phyloP scores from a whole-genome alignment of 176 grass and related monocot genomes.

The Raddia guianensis region DNA sequence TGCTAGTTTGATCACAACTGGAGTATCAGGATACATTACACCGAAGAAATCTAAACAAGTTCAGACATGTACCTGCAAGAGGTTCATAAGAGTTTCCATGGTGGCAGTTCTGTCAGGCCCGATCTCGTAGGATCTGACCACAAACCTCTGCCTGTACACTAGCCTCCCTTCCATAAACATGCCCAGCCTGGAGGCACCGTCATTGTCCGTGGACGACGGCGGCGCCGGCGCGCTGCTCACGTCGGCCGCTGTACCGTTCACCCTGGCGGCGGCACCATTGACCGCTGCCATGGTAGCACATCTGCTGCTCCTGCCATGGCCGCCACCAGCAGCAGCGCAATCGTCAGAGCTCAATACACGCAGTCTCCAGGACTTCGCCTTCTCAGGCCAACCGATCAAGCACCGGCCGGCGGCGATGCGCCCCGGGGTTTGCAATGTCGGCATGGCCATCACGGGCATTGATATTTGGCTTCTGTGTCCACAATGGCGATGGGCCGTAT shows the following conservation, averaged over 20 bases:
- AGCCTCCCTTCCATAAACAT: slow-evolving; percentile 52
- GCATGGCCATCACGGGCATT: slow-evolving; percentile 17
- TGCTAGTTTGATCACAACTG: background rate
- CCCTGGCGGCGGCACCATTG: slow-evolving; percentile 33
- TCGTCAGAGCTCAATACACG: slow-evolving; percentile 5
- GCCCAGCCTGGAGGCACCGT: slow-evolving; percentile 41
- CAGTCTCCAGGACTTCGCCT: background rate
- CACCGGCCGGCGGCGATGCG: background rate
- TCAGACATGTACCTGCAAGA: slow-evolving; percentile 44
- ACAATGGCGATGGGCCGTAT: background rate
- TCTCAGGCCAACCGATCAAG: background rate
- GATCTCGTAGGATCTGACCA: slow-evolving; percentile 64
- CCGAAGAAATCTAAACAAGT: too few species aligned
- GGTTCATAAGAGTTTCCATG: slow-evolving; percentile 66
- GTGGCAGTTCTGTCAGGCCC: slow-evolving; percentile 59
- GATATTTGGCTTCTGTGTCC: background rate
- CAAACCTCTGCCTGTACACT: slow-evolving; percentile 58
- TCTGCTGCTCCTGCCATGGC: background rate
- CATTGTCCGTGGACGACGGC: background rate
- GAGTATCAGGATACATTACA: background rate
- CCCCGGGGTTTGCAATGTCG: background rate
- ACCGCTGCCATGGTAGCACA: slow-evolving; percentile 4
- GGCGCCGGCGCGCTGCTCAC: background rate
- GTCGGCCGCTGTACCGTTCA: slow-evolving; percentile 37
- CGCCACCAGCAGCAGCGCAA: background rate